phyloP scores from a whole-genome alignment of 192 early-diverging fungal genomes.

The Bifiguratus adelaidae region DNA sequence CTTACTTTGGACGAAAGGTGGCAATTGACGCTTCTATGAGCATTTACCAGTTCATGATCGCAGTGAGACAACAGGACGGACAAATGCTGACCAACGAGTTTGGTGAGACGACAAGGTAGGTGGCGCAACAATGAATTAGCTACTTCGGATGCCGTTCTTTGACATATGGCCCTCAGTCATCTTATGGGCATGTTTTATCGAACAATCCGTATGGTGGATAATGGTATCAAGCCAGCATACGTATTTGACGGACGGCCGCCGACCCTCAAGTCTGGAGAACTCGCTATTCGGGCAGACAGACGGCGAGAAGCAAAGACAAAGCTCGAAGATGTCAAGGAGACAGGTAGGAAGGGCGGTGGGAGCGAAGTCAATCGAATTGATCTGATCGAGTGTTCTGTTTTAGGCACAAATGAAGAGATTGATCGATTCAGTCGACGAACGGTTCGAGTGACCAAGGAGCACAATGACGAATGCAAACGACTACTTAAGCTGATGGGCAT shows the following conservation, averaged over 20 bases:
- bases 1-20: constrained; percentile 88
- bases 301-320: constrained; percentile 60
- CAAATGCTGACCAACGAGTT: constrained; percentile 79
- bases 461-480: constrained; percentile 86
- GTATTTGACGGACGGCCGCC: constrained; percentile 99
- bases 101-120: constrained; percentile 82
- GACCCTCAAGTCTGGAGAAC: constrained; percentile 80
- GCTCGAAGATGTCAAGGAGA: constrained; percentile 62
- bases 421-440: constrained; percentile 80
- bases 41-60: constrained; percentile 98
- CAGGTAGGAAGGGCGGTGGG: constrained; percentile 20
- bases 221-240: constrained; percentile 92
- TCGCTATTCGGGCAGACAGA: constrained; percentile 61
- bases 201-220: constrained; percentile 93
- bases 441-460: constrained; percentile 88
- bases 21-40: constrained; percentile 98
- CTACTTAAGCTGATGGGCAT: constrained; percentile 89
- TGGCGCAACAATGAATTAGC: background rate
- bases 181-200: constrained; percentile 96
- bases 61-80: constrained; percentile 82
- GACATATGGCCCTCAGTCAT: constrained; percentile 46
- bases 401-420: constrained; percentile 65
- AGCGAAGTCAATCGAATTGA: background rate
- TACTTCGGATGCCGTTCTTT: background rate
- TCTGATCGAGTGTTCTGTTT: background rate